phyloP scores from a whole-genome alignment of 179 eudicot species.

The Vitellaria paradoxa region DNA sequence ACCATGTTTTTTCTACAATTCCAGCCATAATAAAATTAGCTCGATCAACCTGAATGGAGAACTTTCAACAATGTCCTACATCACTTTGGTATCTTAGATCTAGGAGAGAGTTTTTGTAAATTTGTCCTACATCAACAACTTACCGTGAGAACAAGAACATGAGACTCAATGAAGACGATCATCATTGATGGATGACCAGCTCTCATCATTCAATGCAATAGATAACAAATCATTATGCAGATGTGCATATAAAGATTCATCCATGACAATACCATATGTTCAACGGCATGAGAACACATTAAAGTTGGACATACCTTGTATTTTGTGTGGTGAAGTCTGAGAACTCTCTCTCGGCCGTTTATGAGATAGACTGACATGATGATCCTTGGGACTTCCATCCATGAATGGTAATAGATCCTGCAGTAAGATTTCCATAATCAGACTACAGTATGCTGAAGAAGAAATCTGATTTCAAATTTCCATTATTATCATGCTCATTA shows the following conservation, averaged over 20 bases:
- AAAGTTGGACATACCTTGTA: constrained; percentile 36
- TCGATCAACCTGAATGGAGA: neutral
- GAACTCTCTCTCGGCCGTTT: constrained; percentile 87
- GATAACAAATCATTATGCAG: neutral
- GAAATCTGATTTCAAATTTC: constrained; percentile 2
- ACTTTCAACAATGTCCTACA: neutral
- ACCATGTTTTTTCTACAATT: neutral
- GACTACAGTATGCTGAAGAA: neutral
- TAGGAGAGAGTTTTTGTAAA: neutral
- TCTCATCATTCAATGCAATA: neutral
- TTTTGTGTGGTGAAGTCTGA: constrained; percentile 41
- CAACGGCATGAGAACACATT: neutral
- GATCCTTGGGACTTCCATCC: constrained; percentile 83
- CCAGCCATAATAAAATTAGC: neutral
- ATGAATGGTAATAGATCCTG: constrained; percentile 86
- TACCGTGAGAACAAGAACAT: neutral
- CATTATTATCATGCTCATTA: neutral
- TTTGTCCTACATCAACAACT: neutral
- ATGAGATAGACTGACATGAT: constrained; percentile 63
- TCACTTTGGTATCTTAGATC: neutral
- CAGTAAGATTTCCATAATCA: constrained; percentile 10
- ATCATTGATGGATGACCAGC: neutral
- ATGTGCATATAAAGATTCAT: neutral
- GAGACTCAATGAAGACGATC: neutral
- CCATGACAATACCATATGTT: neutral